Evolutionary conservation across 306 rosid genomes (phyloP).

Genomic region (peach (Prunus persica)): DNA sequence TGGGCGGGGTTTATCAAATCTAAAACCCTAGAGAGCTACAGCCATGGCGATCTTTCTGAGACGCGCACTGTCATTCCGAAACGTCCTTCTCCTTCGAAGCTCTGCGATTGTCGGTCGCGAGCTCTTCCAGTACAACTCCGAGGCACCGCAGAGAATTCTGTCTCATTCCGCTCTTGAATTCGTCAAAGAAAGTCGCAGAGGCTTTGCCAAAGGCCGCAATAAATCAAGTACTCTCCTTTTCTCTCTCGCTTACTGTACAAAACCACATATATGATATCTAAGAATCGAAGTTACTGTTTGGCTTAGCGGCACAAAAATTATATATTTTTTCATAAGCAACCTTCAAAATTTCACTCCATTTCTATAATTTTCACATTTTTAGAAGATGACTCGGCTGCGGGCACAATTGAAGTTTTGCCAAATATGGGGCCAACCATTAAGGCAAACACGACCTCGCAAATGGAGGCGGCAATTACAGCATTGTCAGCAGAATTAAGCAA

Average conservation of each 20-base stretch:
- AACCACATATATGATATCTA: no score
- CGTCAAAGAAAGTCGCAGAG: conserved; percentile 55
- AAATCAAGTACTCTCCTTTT: conserved; percentile 49
- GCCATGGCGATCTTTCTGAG: conserved; percentile 55
- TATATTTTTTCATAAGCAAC: background rate
- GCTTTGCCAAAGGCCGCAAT: conserved; percentile 82
- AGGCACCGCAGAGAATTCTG: conserved; percentile 17
- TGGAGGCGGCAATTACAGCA: conserved; percentile 79
- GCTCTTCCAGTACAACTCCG: conserved; percentile 20
- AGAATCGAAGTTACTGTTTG: no score
- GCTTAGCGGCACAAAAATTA: background rate
- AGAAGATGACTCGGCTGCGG: conserved; percentile 63
- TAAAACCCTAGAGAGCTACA: conserved; percentile 29
- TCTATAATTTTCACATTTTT: background rate
- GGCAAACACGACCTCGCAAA: conserved; percentile 66
- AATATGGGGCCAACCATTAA: conserved; percentile 64
- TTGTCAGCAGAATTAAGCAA: conserved; percentile 69
- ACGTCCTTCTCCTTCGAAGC: conserved; percentile 40
- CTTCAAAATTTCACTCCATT: background rate
- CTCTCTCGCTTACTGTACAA: background rate
- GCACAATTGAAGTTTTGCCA: conserved; percentile 52
- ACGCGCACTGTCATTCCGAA: conserved; percentile 55
- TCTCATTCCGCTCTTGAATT: conserved; percentile 39
- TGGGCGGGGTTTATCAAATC: conserved; percentile 22
- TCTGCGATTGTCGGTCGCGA: conserved; percentile 25